phyloP scores from a whole-genome alignment of 805 yeast genomes.

The Pichia thaimueangensis region DNA sequence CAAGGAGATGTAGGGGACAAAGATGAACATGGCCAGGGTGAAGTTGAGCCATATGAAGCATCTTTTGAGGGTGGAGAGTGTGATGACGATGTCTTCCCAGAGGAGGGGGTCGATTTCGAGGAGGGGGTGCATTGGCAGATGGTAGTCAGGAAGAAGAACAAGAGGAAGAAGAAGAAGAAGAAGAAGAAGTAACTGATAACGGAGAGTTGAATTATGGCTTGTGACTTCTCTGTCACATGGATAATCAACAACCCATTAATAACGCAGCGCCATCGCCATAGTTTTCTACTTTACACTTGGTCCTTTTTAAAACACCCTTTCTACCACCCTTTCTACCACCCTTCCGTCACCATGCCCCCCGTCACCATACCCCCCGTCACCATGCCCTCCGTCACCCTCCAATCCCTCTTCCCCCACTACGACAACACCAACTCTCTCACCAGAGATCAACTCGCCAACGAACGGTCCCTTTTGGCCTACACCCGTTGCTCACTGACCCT shows the following conservation, averaged over 20 bases:
- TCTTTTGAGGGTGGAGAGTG: conserved; percentile 13
- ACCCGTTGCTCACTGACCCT: conserved; percentile 1
- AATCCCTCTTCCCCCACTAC: background rate
- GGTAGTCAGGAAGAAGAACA: background rate
- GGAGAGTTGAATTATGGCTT: no score
- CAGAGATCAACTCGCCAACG: conserved; percentile 9
- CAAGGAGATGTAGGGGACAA: conserved; percentile 21
- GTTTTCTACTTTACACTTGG: no score
- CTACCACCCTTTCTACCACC: no score
- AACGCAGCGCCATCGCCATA: no score
- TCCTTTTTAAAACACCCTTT: no score
- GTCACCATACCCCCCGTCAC: no score
- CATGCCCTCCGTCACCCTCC: no score
- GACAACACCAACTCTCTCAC: conserved; percentile 4
- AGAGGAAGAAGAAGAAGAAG: no score
- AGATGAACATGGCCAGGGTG: conserved; percentile 6
- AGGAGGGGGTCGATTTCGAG: background rate
- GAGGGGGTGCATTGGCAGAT: background rate
- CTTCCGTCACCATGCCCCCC: no score
- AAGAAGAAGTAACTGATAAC: no score
- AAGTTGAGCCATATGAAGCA: conserved; percentile 19
- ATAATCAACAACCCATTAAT: no score
- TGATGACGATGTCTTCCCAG: background rate
- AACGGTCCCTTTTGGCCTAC: conserved; percentile 5
- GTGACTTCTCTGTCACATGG: no score